Evolutionary conservation across 2,329 filamentous ascomycete genomes (phyloP).

Genomic region (Aureobasidium vineae): DNA sequence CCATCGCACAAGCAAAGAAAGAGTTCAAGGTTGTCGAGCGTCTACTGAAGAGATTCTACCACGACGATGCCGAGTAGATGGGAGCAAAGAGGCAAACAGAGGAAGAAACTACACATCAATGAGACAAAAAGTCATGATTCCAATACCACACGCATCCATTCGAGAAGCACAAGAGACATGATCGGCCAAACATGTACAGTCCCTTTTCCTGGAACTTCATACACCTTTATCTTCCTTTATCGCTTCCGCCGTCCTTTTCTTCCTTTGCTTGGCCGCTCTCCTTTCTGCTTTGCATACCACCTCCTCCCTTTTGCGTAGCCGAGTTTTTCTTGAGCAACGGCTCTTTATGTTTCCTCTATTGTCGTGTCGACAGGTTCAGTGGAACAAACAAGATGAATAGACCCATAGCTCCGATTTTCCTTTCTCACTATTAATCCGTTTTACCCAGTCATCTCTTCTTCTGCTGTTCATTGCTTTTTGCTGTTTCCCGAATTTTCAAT

Average conservation of each 20-base stretch:
- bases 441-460: background rate
- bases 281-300: background rate
- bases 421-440: background rate
- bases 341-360: background rate
- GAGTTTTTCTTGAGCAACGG: background rate
- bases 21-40: slow-evolving; percentile 74
- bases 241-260: background rate
- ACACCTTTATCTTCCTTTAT: background rate
- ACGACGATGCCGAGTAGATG: slow-evolving; percentile 50
- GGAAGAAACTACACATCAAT: slow-evolving; percentile 3
- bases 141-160: background rate
- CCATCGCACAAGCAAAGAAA: slow-evolving; percentile 67
- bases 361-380: background rate
- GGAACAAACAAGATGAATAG: background rate
- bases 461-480: background rate
- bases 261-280: background rate
- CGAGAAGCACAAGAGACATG: slow-evolving; percentile 2
- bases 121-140: slow-evolving; percentile 22
- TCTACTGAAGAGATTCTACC: slow-evolving; percentile 69
- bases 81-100: background rate
- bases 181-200: background rate
- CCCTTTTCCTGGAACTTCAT: background rate
- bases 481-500: background rate
- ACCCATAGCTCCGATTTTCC: background rate
- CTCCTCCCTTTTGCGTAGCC: background rate